phyloP scores from a whole-genome alignment of 441 rosid genomes.

The Eutrema salsugineum region DNA sequence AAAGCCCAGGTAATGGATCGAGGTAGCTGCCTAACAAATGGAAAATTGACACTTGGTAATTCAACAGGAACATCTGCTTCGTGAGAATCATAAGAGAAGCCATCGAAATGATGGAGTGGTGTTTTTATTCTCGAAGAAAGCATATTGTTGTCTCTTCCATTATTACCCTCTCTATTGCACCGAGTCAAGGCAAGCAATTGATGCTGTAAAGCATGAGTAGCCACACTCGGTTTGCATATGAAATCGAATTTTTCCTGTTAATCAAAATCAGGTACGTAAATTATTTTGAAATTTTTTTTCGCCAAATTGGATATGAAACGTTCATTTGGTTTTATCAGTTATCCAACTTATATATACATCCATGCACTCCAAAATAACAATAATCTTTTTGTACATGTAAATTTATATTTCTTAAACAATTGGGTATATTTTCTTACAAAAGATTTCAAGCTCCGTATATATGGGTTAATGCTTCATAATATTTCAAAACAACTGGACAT shows the following conservation, averaged over 20 bases:
- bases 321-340: background rate
- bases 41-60: slow-evolving; percentile 43
- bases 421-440: no score
- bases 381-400: no score
- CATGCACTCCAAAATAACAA: no score
- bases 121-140: slow-evolving; percentile 39
- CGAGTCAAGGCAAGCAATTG: slow-evolving; percentile 38
- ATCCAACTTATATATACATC: no score
- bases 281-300: background rate
- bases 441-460: no score
- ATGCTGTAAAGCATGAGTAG: slow-evolving; percentile 36
- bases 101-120: slow-evolving; percentile 48
- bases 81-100: slow-evolving; percentile 27
- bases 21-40: slow-evolving; percentile 60
- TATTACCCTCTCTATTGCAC: background rate
- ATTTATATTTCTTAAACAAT: no score
- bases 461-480: no score
- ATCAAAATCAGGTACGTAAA: background rate
- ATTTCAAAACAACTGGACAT: no score
- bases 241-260: slow-evolving; percentile 48
- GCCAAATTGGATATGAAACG: background rate
- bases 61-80: slow-evolving; percentile 43
- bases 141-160: slow-evolving; percentile 31
- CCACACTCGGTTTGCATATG: slow-evolving; percentile 46
- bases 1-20: slow-evolving; percentile 71